Percentiles rank a stretch among this genome's conserved stretches.
phyloP scores from a whole-genome alignment of 768 basidiomycete species.

The Lactarius hengduanensis region DNA sequence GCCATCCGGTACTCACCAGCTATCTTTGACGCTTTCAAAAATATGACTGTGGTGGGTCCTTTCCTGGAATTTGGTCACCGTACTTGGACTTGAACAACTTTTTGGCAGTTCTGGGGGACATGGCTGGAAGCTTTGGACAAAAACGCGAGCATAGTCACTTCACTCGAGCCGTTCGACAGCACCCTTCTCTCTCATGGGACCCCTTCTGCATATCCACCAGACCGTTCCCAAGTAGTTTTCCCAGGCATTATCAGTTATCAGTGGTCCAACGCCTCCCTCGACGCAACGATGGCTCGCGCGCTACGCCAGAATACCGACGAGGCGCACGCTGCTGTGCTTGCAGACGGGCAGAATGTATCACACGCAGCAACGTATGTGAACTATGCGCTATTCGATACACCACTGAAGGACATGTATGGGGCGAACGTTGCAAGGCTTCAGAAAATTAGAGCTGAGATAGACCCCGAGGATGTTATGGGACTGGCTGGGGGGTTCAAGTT shows the following conservation, averaged over 20 bases:
- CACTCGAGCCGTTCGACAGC: conserved; percentile 3
- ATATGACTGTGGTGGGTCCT: background rate
- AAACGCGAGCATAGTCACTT: background rate
- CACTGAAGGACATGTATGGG: conserved; percentile 27
- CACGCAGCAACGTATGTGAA: conserved; percentile 25
- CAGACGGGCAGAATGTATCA: conserved; percentile 28
- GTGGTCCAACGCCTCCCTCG: conserved; percentile 33
- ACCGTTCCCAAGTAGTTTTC: conserved; percentile 14
- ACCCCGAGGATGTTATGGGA: conserved; percentile 31
- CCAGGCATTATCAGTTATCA: background rate
- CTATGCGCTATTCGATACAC: conserved; percentile 24
- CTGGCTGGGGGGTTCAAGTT: conserved; percentile 31
- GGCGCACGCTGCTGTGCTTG: conserved; percentile 13
- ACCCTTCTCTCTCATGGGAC: conserved; percentile 15
- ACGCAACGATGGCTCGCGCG: conserved; percentile 43
- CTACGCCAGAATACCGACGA: conserved; percentile 28
- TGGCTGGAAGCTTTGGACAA: conserved; percentile 4
- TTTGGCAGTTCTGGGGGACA: conserved; percentile 16
- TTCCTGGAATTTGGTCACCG: background rate
- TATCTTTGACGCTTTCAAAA: background rate
- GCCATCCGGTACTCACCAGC: background rate
- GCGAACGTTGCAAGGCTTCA: conserved; percentile 20
- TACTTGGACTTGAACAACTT: background rate
- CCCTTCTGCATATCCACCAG: conserved; percentile 21
- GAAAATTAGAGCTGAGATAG: conserved; percentile 13